Evolutionary conservation across 2,329 filamentous ascomycete genomes (phyloP), one percentile per base, ranked within the genome.

Genomic region (Clarireedia paspali): DNA sequence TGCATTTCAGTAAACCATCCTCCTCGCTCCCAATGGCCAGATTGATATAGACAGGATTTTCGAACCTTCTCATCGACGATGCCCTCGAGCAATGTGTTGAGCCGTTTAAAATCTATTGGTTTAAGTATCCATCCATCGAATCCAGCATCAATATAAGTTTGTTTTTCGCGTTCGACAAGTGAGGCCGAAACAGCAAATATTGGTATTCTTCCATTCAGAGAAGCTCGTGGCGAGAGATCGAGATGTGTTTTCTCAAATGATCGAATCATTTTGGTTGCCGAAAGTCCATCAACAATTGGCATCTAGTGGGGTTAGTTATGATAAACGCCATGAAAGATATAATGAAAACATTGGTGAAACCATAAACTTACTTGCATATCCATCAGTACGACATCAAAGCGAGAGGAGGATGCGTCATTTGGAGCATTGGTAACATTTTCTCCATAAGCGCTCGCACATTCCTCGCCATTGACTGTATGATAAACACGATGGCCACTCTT

Each of bases 111-210:
- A 58, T 92, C 84, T 46, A 95, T 88, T 0, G 90, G 90, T 66
- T 95, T 95, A 56, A 95, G 74, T 26, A 96, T 91, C 90, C 90
- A 95, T 24, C 87, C 91, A 62, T 95, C 90, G 62, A 95, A 95
- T 0, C 91, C 91, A 6, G 84, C 83, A 46, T 87, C 77, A 45
- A 90, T 80, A 62, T 95, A 96, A 0, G 72, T 79, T 42, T 85
- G 75, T 50, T 75, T 79, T 46, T 91, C 80, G 17, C 76, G 79
- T 68, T 95, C 91, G 1, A 88, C 66, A 1, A 95, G 74, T 0
- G 89, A 92, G 6, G 91, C 90, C 0, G 90, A 95, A 0, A 95
- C 89, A 0, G 89, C 91, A 63, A 96, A 89, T 50, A 95, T 87
- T 0, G 91, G 89, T 2, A 91, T 78, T 34, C 87, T 80, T 24